A percentile compares a stretch with the other conserved stretches of the same genome.
Conservation (phyloP, 352 stramenopile species). For the Aphanomyces invadans region DNA sequence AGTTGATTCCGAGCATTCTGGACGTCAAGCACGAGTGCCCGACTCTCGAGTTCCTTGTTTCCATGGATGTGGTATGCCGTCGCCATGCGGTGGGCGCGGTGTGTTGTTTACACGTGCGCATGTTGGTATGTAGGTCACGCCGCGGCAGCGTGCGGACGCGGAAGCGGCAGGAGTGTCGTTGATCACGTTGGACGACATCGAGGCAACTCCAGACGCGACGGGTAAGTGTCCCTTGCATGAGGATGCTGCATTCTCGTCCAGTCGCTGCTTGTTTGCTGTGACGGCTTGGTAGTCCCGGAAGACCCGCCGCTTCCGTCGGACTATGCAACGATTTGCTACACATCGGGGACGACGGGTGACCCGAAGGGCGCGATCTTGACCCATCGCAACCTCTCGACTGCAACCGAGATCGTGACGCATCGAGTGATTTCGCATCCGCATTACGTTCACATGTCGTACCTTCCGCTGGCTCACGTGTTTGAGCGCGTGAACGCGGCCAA, state of each 20-base stretch:
- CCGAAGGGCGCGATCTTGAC: conserved; percentile 94
- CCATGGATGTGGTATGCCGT: conserved; percentile 10
- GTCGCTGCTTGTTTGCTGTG: conserved; percentile 23
- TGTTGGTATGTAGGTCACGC: conserved; percentile 6
- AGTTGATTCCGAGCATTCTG: conserved; percentile 55
- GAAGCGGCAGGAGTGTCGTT: conserved; percentile 5
- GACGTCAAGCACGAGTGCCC: conserved; percentile 44
- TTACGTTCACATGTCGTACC: conserved; percentile 93
- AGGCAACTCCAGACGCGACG: conserved; percentile 16
- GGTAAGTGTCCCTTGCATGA: background rate
- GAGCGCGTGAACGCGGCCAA: conserved; percentile 72
- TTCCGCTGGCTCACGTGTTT: conserved; percentile 96
- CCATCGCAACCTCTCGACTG: conserved; percentile 67
- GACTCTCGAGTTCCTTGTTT: conserved; percentile 38
- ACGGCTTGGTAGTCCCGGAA: conserved; percentile 36
- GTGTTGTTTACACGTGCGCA: background rate
- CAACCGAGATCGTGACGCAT: conserved; percentile 27
- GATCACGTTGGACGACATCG: conserved; percentile 13
- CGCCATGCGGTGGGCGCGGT: background rate
- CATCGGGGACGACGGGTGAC: conserved; percentile 92
- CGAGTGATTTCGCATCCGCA: conserved; percentile 31
- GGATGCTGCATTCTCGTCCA: background rate
- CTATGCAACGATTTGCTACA: conserved; percentile 93
- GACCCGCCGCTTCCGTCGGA: conserved; percentile 58
- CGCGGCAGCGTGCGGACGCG: background rate